Evolutionary conservation across 768 basidiomycete species (phyloP), one percentile per base, ranked within the genome.

Genomic region (Boletus rufocinnamomeus): DNA sequence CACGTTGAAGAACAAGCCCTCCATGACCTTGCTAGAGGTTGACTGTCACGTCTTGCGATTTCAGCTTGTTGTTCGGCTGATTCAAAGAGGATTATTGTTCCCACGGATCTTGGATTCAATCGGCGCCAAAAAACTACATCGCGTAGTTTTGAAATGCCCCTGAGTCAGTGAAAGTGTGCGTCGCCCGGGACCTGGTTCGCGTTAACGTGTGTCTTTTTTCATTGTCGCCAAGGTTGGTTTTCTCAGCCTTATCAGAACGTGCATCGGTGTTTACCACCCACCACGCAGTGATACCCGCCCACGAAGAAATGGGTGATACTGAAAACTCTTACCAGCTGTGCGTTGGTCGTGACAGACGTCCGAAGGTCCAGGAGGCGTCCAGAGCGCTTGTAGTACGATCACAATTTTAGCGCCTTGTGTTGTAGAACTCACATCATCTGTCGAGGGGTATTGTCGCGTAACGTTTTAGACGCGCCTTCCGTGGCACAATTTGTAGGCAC

Each of bases 1-100:
- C 76, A 94, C 93, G 76, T 95, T 95, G 80, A 92, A 95, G 72
- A 94, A 83, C 57, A 95, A 77, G 56, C 89, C 92, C 78, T 95
- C 92, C 93, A 94, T 94, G 64, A 47, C 43, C 43, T 61, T 52
- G 53, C 41, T 16, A 44, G 46, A 56, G 41, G 50, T 59, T 57
- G 58, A 56, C 32, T 35, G 60, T 44, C 38, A 27, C 37, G 50
- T 34, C 27, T 25, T 16, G 16, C 21, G 19, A 35, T 27, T 43
- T 35, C 47, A 17, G n/a, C 9, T 28, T 28, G 56, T 17, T 35
- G 43, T 43, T 50, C 16, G 14, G 48, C 10, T 37, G 23, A 10
- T n/a, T 50, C 23, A 51, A 65, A 65, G 43, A 57, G 56, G 65
- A 58, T 65, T 54, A 7, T 45, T 17, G 4, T 67, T 69, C 67